Base-by-base conservation (phyloP, 2,329 filamentous ascomycete genomes). In the Ophiobolus disseminans region DNA sequence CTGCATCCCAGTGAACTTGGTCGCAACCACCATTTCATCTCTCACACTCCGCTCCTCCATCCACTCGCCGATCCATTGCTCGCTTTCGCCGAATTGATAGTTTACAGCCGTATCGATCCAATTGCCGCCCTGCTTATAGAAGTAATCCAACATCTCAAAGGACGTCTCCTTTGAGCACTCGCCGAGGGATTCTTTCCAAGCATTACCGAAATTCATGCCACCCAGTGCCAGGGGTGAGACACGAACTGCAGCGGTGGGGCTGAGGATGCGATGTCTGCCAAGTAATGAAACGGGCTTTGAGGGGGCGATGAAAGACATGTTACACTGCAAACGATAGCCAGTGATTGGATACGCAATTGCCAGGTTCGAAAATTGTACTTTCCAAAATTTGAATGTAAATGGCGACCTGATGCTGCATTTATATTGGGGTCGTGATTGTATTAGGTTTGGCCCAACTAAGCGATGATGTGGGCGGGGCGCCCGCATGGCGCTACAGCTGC, bases 131-230 rank as follows among this genome's bases (percentile, higher is more conserved):
- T 85, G 79, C 5, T 80, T 78, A 81, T 80, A 83, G 72, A 83
- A 90, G 64, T 81, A 83, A 62, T 90, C 86, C 7, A 90, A 78
- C 20, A 90, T 83, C 16, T 78, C 75, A 57, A 88, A 86, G 1
- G 82, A 85, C 1, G 82, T 80, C 40, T 82, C 76, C 65, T 89
- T 83, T 65, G 82, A 79, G 86, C 89, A 64, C 45, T 80, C 78
- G 23, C 88, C 88, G 81, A 90, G 82, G 41, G 76, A 77, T 39
- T 69, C 59, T 69, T 76, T 80, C 86, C 78, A 81, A 25, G 78
- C 74, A 46, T 83, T 73, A 35, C 86, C 86, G 71, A 88, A 84
- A 69, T 81, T 85, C 84, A 87, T 87, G 42, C 77, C 76, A 9
- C 86, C 87, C 2, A 90, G 78, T 34, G 69, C 70, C 30, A 77